Evolutionary conservation across 176 grass and related monocot species (phyloP), one percentile per base, ranked within the genome.

Genomic region (Oryza meyeriana): DNA sequence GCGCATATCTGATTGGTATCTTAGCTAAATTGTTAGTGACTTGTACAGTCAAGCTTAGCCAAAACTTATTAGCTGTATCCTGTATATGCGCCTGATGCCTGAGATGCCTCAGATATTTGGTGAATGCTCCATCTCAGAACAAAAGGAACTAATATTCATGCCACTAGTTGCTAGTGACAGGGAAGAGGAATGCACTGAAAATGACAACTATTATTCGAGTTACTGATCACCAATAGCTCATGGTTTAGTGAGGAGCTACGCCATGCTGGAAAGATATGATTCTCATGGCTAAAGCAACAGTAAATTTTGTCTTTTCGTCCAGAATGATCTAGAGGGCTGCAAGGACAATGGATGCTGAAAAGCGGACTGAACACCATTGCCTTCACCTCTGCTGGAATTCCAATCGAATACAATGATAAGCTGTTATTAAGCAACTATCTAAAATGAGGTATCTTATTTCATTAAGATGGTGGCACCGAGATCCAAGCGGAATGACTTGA

Each of bases 61-160:
- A 65, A 31, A 20, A 66, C 17, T 10, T 5, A 34, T 33, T 34
- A 66, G 64, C 16, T 66, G 28, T 64, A 28, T 64, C 12, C 62
- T 64, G 27, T 66, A 31, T 66, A 34, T 31, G 64, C 4, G 22
- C 12, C 27, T 25, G 11, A 4, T 27, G 22, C 39, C n/a, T 27
- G 68, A 71, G 12, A 71, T 42, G 36, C 38, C 68, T 71, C 11
- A 42, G 36, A 71, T 71, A 71, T 41, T 71, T 71, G 22, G n/a
- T 42, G 36, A 71, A 42, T 14, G 36, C 18, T 26, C 35, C 68
- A 42, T 41, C 68, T 71, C 11, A n/a, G 2, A 71, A 30, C 8
- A 31, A 73, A 73, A 31, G 71, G 42, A 1, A 18, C 17, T 31
- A 50, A 74, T 16, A 50, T 52, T 50, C 44, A 32, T 22, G 17